These are phyloP conservation scores for Dioscorea zingiberensis DNA, from an alignment of 106 monocot species.

Conservation along the genomic window DNA sequence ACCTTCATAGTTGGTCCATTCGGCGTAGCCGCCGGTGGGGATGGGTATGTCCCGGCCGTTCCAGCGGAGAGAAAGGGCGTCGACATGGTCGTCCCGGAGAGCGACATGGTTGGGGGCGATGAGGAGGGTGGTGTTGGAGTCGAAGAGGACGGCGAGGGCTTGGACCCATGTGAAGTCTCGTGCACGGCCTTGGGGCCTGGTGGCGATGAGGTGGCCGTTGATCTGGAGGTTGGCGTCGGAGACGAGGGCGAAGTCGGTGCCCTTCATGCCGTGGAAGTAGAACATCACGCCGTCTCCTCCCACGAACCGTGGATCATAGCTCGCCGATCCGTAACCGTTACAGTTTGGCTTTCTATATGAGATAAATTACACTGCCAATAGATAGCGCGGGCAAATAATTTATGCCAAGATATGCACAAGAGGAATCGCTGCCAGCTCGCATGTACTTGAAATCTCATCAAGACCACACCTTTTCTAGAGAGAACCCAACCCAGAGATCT, in stretches of 20 bases:
- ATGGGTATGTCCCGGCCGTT: slow-evolving; percentile 29
- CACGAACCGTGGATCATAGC: slow-evolving; percentile 78
- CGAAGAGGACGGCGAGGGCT: slow-evolving; percentile 61
- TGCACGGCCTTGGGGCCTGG: slow-evolving; percentile 33
- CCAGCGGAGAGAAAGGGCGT: slow-evolving; percentile 38
- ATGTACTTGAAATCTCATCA: too few relatives aligned
- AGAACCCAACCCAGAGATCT: too few relatives aligned
- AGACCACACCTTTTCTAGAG: too few relatives aligned
- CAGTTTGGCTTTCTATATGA: slow-evolving; percentile 64
- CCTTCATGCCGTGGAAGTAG: too few relatives aligned
- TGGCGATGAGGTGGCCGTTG: slow-evolving; percentile 76
- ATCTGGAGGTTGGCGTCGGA: slow-evolving; percentile 65
- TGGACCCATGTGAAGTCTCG: slow-evolving; percentile 92
- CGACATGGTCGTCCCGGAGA: slow-evolving; percentile 38
- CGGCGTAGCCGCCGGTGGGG: too few relatives aligned
- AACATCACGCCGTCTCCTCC: too few relatives aligned
- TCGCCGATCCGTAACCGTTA: slow-evolving; percentile 63
- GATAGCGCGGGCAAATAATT: too few relatives aligned
- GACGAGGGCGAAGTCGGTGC: too few relatives aligned
- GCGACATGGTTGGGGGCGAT: slow-evolving; percentile 41
- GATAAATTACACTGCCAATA: too few relatives aligned
- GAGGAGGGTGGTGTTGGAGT: slow-evolving; percentile 51
- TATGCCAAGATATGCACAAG: too few relatives aligned
- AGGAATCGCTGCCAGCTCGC: too few relatives aligned
- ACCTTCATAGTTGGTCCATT: too few relatives aligned